A percentile compares a stretch with the other conserved stretches of the same genome.
Evolutionary conservation across 495 filamentous ascomycete genomes (phyloP).

Genomic region (Penicillium cataractarum): DNA sequence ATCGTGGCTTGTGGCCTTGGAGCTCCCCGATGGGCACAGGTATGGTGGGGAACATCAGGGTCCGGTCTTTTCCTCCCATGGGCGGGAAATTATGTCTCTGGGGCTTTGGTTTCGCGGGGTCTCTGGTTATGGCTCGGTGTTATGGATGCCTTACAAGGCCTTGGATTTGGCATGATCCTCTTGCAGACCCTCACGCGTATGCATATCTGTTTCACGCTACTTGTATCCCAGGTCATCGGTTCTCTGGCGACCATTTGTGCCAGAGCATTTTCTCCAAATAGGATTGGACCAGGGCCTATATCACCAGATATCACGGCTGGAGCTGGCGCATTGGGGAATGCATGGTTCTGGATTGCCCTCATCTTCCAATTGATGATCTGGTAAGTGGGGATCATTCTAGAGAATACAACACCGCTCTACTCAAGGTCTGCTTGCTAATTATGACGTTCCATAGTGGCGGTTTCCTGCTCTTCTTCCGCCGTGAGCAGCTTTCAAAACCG

Average conservation of each 20-base stretch:
- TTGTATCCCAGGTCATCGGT: slow-evolving; percentile 55
- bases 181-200: slow-evolving; percentile 53
- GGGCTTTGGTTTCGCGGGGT: slow-evolving; percentile 51
- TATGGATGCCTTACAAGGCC: slow-evolving; percentile 51
- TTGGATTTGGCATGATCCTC: slow-evolving; percentile 57
- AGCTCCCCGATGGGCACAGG: slow-evolving; percentile 55
- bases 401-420: neutral
- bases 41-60: slow-evolving; percentile 56
- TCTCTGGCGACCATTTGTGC: slow-evolving; percentile 54
- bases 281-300: slow-evolving; percentile 52
- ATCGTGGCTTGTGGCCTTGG: slow-evolving; percentile 55
- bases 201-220: slow-evolving; percentile 54
- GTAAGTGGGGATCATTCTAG: slow-evolving; percentile 30
- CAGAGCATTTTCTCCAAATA: slow-evolving; percentile 50
- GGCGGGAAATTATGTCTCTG: slow-evolving; percentile 47
- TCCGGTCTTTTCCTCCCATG: slow-evolving; percentile 52
- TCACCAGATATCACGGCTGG: slow-evolving; percentile 51
- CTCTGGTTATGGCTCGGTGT: slow-evolving; percentile 58
- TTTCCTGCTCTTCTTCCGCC: slow-evolving; percentile 71
- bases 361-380: slow-evolving; percentile 65
- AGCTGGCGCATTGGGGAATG: slow-evolving; percentile 52
- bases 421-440: neutral
- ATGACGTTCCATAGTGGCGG: slow-evolving; percentile 45
- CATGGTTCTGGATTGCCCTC: slow-evolving; percentile 70
- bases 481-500: slow-evolving; percentile 72